Conservation (phyloP, 495 filamentous ascomycete species). For the Platismatia glauca region DNA sequence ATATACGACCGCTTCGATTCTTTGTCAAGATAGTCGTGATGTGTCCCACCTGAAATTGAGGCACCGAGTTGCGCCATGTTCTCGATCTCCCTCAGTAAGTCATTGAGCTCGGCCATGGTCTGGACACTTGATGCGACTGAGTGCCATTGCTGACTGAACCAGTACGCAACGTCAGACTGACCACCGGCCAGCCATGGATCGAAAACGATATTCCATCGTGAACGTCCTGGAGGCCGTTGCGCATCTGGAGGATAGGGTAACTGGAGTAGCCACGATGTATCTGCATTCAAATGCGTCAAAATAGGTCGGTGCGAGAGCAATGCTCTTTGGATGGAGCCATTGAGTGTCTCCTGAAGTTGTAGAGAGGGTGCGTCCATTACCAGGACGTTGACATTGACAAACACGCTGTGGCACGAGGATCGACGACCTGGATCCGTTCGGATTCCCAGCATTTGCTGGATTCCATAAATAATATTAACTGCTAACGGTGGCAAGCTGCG, state of each 20-base stretch:
- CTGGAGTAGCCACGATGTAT: slow-evolving; percentile 50
- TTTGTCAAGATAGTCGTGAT: background rate
- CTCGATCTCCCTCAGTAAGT: slow-evolving; percentile 28
- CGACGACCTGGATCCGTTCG: too few species aligned
- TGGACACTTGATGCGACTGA: slow-evolving; percentile 36
- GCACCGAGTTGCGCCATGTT: slow-evolving; percentile 22
- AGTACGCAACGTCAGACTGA: slow-evolving; percentile 44
- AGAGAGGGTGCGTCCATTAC: slow-evolving; percentile 20
- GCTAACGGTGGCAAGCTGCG: slow-evolving; percentile 7
- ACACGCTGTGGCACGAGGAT: background rate
- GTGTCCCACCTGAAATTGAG: background rate
- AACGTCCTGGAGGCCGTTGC: slow-evolving; percentile 12
- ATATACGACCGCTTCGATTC: slow-evolving; percentile 25
- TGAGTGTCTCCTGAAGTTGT: slow-evolving; percentile 32
- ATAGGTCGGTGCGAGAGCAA: slow-evolving; percentile 36
- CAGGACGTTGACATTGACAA: background rate
- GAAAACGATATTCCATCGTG: slow-evolving; percentile 44
- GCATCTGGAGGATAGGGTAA: slow-evolving; percentile 36
- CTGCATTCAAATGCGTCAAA: slow-evolving; percentile 50
- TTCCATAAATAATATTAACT: too few species aligned
- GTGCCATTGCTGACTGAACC: slow-evolving; percentile 51
- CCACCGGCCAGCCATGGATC: slow-evolving; percentile 44
- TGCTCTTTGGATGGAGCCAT: slow-evolving; percentile 25
- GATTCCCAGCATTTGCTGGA: too few species aligned
- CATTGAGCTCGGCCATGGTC: slow-evolving; percentile 32